phyloP scores from a whole-genome alignment of 2,329 filamentous ascomycete genomes.

The Talaromyces sp. region DNA sequence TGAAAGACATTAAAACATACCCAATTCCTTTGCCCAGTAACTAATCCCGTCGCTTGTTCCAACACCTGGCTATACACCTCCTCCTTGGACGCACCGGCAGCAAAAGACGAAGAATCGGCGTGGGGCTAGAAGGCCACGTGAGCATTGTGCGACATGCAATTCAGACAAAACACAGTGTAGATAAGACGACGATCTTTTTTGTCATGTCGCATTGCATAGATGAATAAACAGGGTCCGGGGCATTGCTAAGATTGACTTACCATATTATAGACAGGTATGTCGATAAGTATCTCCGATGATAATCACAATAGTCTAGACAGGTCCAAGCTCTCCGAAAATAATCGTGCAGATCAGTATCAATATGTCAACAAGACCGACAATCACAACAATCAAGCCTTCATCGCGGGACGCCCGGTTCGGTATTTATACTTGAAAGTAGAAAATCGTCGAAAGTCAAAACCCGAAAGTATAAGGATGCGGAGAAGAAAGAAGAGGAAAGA shows the following conservation, averaged over 20 bases:
- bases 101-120: constrained; percentile 48
- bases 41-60: constrained; percentile 36
- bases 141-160: constrained; percentile 13
- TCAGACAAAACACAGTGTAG: not conserved
- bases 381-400: not conserved
- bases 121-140: constrained; percentile 37
- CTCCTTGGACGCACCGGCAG: constrained; percentile 35
- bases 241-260: not conserved
- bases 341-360: not conserved
- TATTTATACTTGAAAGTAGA: not conserved
- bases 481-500: not conserved
- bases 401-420: not conserved
- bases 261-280: not conserved
- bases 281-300: not conserved
- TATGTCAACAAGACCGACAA: not conserved
- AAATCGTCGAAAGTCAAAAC: not conserved
- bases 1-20: constrained; percentile 26
- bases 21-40: constrained; percentile 47
- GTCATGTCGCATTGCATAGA: not conserved
- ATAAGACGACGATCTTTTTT: not conserved
- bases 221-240: not conserved
- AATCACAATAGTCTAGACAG: not conserved
- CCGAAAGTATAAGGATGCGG: not conserved
- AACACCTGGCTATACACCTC: constrained; percentile 44
- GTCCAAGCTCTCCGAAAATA: not conserved